Conservation (phyloP, 345 rosid species). For the Aethionema arabicum region DNA sequence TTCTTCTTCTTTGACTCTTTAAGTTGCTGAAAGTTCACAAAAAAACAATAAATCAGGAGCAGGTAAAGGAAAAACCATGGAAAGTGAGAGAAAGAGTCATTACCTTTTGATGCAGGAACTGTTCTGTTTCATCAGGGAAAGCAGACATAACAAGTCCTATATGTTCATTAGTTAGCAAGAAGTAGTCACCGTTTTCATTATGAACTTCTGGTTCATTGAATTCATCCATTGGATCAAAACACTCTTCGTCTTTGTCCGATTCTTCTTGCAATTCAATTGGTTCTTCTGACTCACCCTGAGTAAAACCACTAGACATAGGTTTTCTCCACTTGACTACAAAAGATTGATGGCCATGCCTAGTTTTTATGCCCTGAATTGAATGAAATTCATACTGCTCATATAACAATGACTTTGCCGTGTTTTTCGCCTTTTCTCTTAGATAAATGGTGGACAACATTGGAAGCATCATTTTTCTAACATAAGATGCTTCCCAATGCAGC, state of each 20-base stretch:
- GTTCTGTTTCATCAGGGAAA: slow-evolving; percentile 64
- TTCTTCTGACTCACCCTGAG: slow-evolving; percentile 36
- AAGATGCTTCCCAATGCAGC: slow-evolving; percentile 73
- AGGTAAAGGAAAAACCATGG: neutral
- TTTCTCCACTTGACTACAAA: slow-evolving; percentile 82
- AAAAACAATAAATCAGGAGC: slow-evolving; percentile 6
- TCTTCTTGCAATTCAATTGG: slow-evolving; percentile 40
- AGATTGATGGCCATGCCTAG: slow-evolving; percentile 58
- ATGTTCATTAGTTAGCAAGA: slow-evolving; percentile 73
- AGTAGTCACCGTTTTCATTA: slow-evolving; percentile 50
- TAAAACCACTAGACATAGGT: slow-evolving; percentile 29
- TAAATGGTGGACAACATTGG: slow-evolving; percentile 82
- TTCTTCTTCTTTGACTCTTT: slow-evolving; percentile 48
- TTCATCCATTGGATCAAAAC: slow-evolving; percentile 49
- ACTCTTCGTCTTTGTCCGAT: slow-evolving; percentile 46
- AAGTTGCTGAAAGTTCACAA: slow-evolving; percentile 23
- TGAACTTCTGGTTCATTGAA: slow-evolving; percentile 46
- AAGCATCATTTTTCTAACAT: slow-evolving; percentile 68
- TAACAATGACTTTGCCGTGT: slow-evolving; percentile 46
- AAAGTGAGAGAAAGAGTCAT: slow-evolving; percentile 5
- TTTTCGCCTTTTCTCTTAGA: slow-evolving; percentile 59
- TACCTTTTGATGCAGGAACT: slow-evolving; percentile 72
- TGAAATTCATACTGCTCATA: slow-evolving; percentile 68
- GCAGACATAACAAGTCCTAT: slow-evolving; percentile 64
- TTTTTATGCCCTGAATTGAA: slow-evolving; percentile 69